Evolutionary conservation across 78 protist genomes (phyloP), one percentile per base, ranked within the genome.

Genomic region (Protostelium mycophagum): DNA sequence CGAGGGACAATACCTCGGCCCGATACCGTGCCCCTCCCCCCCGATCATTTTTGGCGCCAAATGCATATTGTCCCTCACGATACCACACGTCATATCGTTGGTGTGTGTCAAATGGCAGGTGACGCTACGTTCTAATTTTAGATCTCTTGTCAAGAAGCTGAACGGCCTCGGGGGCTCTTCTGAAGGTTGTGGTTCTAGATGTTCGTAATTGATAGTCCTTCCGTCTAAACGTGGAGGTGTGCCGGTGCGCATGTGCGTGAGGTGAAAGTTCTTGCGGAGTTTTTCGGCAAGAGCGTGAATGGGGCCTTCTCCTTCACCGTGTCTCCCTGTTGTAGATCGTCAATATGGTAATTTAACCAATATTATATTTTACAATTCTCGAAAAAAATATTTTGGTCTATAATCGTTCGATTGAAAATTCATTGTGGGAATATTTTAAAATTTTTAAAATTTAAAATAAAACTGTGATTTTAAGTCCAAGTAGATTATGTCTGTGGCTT

Each of bases 1-100:
- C 1, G 98, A 95, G 16, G 99, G 99, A 84, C 99, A 98, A 90
- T 97, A 97, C 36, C 97, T 36, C 39, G 98, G 98, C 23, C 96
- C 98, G 1, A 96, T 83, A 28, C 97, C 98, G 85, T 94, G 89
- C 37, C 97, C 95, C 28, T 73, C 96, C 83, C 89, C 92, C 0
- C 94, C 90, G 25, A 94, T 95, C 29, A 90, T 83, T 28, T 16
- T 86, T 5, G 98, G 97, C 1, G 91, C 38, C 29, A n/a, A 73
- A 34, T 91, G 88, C 34, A 86, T 0, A 36, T 88, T 90, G 34
- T 88, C 96, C 0, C 63, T 37, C 36, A 97, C 89, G 28, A 98
- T 73, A 5, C 37, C 51, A 37, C 96, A 98, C 0, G 97, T 94
- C 38, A 28, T 89, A 10, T 63, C 89, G 0, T 84, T 97, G 23